Evolutionary conservation across 805 yeast genomes (phyloP), one percentile per base, ranked within the genome.

Genomic region (Yamadazyma endophytica): DNA sequence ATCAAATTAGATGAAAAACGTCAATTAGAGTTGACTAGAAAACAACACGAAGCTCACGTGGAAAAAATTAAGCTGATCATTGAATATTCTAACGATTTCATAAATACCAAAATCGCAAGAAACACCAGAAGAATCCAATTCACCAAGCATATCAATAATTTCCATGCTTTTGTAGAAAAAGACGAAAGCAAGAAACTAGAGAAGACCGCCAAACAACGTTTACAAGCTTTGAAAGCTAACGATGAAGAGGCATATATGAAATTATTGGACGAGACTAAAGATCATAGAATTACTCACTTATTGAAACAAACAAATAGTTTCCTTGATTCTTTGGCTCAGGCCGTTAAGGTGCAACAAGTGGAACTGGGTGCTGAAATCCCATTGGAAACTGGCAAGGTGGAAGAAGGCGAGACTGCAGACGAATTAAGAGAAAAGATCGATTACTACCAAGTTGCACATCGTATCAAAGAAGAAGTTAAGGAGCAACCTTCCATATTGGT

Each of bases 221-320:
- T 84, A 58, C 88, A 81, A 49, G 92, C 92, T 17, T 74, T 84
- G 67, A 82, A 81, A 56, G 84, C 89, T 12, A 83, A 84, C 54
- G 95, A 84, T 64, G 94, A 84, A 57, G 95, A 84, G 52, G 92
- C 92, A 2, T 84, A 84, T 62, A 73, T 84, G 54, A 83, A 83
- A 51, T 72, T 84, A 49, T 70, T 84, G 54, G 92, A 84, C 54
- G 88, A 83, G 58, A 84, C 95, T 3, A 84, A 84, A 54, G 95
- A 84, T 61, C 83, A 86, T 24, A 77, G 95, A 73, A 80, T 84
- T 46, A 83, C 92, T 1, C 94, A 84, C 58, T 68, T 84, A 54
- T 71, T 84, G 53, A 81, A 70, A 49, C 95, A 84, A 55, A 84
- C 95, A 7, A 84, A 84, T 54, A 58, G 71, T 11, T 84, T 84